Conservation (phyloP, 2,329 filamentous ascomycete species). For the Ceratocystis huliohia region DNA sequence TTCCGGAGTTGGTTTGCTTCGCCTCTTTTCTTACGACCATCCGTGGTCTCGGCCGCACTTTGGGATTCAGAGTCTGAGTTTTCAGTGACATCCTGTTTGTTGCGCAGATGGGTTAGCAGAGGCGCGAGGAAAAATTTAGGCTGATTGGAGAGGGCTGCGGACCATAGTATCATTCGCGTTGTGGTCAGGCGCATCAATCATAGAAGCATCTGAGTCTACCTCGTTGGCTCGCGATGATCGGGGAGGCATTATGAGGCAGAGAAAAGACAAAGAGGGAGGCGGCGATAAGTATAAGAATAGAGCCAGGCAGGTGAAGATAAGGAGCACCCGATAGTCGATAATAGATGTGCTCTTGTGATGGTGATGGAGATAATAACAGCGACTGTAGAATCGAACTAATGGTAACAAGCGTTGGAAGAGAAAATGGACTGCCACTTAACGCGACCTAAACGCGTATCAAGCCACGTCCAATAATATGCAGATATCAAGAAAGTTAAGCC, state of each 20-base stretch:
- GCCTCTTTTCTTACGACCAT: conserved; percentile 72
- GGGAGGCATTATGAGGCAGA: conserved; percentile 38
- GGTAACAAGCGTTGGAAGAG: conserved; percentile 5
- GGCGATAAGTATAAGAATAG: background rate
- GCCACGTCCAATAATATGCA: background rate
- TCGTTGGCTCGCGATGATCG: conserved; percentile 40
- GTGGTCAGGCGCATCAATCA: conserved; percentile 45
- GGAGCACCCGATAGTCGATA: background rate
- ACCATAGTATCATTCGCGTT: conserved; percentile 25
- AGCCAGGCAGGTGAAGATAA: no score
- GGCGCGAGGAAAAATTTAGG: background rate
- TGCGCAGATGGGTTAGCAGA: background rate
- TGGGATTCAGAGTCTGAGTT: conserved; percentile 68
- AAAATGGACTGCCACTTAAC: conserved; percentile 15
- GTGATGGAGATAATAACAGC: background rate
- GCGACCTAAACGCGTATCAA: conserved; percentile 13
- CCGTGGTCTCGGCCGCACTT: conserved; percentile 58
- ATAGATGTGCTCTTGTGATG: background rate
- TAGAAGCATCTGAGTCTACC: conserved; percentile 49
- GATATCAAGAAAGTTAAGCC: background rate
- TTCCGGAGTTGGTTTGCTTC: conserved; percentile 83
- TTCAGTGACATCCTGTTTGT: conserved; percentile 45
- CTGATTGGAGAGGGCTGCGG: background rate
- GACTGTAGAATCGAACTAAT: background rate
- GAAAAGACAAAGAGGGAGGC: background rate